Evolutionary conservation across 163 green algal species (phyloP), one percentile per base, ranked within the genome.

Genomic region (Chlorella variabilis): DNA sequence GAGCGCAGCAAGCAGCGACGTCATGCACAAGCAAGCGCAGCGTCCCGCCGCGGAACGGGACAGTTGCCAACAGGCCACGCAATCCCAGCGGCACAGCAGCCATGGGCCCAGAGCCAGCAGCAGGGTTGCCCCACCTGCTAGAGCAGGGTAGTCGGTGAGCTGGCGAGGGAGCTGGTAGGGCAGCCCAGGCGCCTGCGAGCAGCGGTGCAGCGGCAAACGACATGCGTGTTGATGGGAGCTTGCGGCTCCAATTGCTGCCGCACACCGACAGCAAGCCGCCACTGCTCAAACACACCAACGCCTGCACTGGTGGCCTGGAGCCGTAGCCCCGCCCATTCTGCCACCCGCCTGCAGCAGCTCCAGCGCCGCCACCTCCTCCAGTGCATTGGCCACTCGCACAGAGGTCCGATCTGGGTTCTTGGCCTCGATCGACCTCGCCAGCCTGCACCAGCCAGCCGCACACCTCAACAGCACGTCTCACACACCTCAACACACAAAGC

Each of bases 91-190:
- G n/a, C n/a, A n/a, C n/a, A n/a, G 18, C 54, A 63, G 54, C 54
- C 15, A 63, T 63, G 54, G 9, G 23, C 54, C 18, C 21, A 8
- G 58, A 15, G 27, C 33, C 58, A 66, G 27, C 58, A 38, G 27
- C 58, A 66, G n/a, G 20, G 23, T 17, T 66, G 66, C 38, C 39
- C 34, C 39, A 90, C 87, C 87, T 75, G 82, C 91, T 1, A 97
- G 82, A 6, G 86, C 81, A 6, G 93, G 91, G 25, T 91, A 67
- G 41, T 51, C 81, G 0, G 29, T 36, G 42, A 94, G 94, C n/a
- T 92, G 82, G 27, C 79, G 81, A 0, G 94, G 93, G 33, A 98
- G 73, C 45, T 77, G 81, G 80, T 92, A 98, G 7, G 94, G 79
- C 59, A 98, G 83, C 0, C 92, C 95, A 4, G 94, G 92, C 15